Evolutionary conservation across 352 stramenopile species (phyloP).

Genomic region (Phytopythium sindhum): DNA sequence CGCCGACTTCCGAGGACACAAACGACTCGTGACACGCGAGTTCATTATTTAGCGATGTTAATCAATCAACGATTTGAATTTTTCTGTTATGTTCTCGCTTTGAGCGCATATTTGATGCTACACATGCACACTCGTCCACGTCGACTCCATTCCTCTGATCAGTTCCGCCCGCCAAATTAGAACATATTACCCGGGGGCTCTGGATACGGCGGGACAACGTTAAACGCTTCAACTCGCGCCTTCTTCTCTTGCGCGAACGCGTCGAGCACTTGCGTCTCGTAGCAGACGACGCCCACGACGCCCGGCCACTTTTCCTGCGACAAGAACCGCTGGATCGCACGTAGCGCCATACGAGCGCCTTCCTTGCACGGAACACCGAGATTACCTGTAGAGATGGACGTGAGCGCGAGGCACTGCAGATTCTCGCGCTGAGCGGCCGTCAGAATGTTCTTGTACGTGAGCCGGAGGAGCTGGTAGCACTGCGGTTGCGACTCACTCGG

Average conservation of each 20-base stretch:
- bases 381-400: constrained; percentile 69
- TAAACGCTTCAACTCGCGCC: constrained; percentile 29
- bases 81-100: background rate
- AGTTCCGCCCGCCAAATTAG: background rate
- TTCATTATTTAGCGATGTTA: background rate
- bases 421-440: constrained; percentile 31
- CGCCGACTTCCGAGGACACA: background rate
- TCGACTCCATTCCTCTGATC: no score
- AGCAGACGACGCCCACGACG: constrained; percentile 48
- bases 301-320: constrained; percentile 41
- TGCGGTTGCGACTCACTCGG: constrained; percentile 29
- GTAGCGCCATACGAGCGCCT: constrained; percentile 27
- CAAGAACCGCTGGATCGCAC: constrained; percentile 44
- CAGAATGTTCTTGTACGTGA: constrained; percentile 37
- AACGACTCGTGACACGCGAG: background rate
- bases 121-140: background rate
- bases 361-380: constrained; percentile 32
- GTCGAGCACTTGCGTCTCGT: constrained; percentile 33
- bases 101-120: background rate
- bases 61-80: background rate
- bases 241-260: constrained; percentile 32
- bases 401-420: constrained; percentile 45
- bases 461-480: constrained; percentile 21
- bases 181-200: background rate
- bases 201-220: constrained; percentile 21